Conservation (phyloP, 345 rosid genomes). For the Citrus sinensis region DVS_A1.0 CM039167.1:22031501-22032000, state of each 20-base stretch:
- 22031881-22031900: too few relatives aligned
- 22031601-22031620: constrained; percentile 8
- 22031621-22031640: too few relatives aligned
- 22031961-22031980: too few relatives aligned
- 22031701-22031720: not conserved
- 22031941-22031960: too few relatives aligned
- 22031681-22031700: not conserved
- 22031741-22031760: constrained; percentile 25
- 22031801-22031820: too few relatives aligned
- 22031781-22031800: too few relatives aligned
- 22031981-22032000: too few relatives aligned
- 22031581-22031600: constrained; percentile 26
- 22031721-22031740: constrained; percentile 29
- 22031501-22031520: constrained; percentile 23
- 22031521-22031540: constrained; percentile 6
- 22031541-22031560: constrained; percentile 7
- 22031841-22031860: too few relatives aligned
- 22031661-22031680: not conserved
- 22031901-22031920: too few relatives aligned
- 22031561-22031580: constrained; percentile 16
- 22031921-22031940: too few relatives aligned
- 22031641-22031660: not conserved
- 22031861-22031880: too few relatives aligned
- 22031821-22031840: too few relatives aligned
- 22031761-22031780: constrained; percentile 28